These are phyloP conservation scores for Euphrasia confusa DNA, from an alignment of 257 asterid species.

Conservation along the genomic window DNA sequence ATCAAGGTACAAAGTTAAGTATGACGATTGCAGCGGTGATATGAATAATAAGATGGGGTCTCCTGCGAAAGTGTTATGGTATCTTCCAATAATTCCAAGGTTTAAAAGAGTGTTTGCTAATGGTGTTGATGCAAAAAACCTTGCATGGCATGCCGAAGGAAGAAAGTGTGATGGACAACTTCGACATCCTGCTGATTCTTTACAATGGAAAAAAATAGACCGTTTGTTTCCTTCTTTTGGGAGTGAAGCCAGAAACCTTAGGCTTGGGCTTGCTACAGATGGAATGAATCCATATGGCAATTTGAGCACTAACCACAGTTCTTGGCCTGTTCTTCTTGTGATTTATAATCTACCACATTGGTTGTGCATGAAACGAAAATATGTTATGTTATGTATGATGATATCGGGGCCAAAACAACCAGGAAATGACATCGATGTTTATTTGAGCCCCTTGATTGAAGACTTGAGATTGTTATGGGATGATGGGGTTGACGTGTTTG, in stretches of 20 bases:
- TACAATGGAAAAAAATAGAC: not conserved
- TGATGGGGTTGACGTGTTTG: not conserved
- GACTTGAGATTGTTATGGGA: not conserved
- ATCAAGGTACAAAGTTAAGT: not conserved
- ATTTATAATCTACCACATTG: not conserved
- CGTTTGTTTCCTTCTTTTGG: not conserved
- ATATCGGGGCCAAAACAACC: not conserved
- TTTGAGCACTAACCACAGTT: not conserved
- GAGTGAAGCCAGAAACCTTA: not conserved
- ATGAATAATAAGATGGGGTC: not conserved
- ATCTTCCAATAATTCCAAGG: not conserved
- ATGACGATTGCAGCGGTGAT: not conserved
- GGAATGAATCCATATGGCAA: too few relatives aligned
- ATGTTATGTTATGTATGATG: not conserved
- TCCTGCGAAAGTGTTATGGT: not conserved
- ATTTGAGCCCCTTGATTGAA: not conserved
- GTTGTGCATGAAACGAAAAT: too few relatives aligned
- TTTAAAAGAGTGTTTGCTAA: not conserved
- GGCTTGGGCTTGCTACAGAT: not conserved
- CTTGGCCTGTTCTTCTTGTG: not conserved
- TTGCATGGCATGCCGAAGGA: not conserved
- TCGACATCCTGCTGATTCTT: not conserved
- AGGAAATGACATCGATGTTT: not conserved
- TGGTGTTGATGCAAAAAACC: not conserved
- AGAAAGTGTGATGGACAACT: not conserved